Evolutionary conservation across 495 filamentous ascomycete species (phyloP), one percentile per base, ranked within the genome.

Genomic region (Cetradonia linearis): DNA sequence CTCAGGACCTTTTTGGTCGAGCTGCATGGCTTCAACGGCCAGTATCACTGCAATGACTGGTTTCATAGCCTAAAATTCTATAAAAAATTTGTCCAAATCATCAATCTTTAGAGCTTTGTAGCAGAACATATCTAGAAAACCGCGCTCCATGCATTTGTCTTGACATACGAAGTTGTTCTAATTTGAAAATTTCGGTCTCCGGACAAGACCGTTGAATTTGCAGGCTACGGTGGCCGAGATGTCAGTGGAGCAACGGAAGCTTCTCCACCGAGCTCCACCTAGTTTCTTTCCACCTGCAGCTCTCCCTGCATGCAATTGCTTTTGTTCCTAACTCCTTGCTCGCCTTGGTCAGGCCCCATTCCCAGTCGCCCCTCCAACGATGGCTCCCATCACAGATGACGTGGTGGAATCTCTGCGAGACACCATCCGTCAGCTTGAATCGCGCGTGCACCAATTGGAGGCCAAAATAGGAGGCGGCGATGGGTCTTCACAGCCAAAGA

Each of bases 351-450:
- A 61, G 69, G 67, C 68, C 65, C 42, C 62, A 63, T 70, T 69
- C 65, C 65, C 64, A 64, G 62, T 61, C 61, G 44, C 37, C 50
- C 63, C 59, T 40, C 67, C 70, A 37, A 77, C 78, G 78, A 95
- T 95, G 89, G 88, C 88, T 73, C 84, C 86, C 69, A 85, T 90
- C 73, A 85, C 86, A 67, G 84, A 90, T 70, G 86, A 92, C 66
- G 77, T 73, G 62, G 77, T 90, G 67, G 78, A 86, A 70, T 79
- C 79, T 70, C 82, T 95, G 63, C 84, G 87, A 71, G 80, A 87
- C 70, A 77, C 86, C 60, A 86, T 97, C 71, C 72, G 81, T 65
- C 84, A 86, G 79, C 84, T 99, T 60, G 90, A 99, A 76, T 74
- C 81, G 68, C 84, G 90, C 60, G 84, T 97, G 65, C 79, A 83